A percentile compares a stretch with the other conserved stretches of the same genome.
Conservation (phyloP, 345 rosid species). For the Moringa oleifera region DNA sequence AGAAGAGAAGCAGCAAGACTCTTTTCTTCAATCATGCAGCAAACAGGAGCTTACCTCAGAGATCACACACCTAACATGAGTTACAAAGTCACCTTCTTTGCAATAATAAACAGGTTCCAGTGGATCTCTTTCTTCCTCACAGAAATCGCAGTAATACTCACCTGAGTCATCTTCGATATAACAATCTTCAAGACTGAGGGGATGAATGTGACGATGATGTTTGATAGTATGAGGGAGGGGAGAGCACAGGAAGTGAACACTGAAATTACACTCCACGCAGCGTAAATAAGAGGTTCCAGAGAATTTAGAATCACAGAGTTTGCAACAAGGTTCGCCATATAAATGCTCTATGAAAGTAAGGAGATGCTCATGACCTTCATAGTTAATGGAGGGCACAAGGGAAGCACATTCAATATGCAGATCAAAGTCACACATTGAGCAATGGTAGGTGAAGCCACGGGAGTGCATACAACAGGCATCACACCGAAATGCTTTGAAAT, state of each 20-base stretch:
- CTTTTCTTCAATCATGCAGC: too few relatives aligned
- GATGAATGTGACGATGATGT: neutral
- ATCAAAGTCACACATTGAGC: neutral
- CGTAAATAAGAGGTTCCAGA: neutral
- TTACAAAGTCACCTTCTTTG: too few relatives aligned
- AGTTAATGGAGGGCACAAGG: neutral
- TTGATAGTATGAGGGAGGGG: neutral
- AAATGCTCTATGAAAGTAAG: neutral
- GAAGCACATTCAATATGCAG: neutral
- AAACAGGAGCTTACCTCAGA: too few relatives aligned
- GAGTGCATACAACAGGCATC: neutral
- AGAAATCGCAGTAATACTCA: neutral
- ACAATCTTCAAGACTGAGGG: neutral
- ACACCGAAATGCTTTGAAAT: neutral
- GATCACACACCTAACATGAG: too few relatives aligned
- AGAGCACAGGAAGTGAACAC: neutral
- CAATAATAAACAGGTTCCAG: too few relatives aligned
- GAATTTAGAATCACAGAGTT: too few relatives aligned
- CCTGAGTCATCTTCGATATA: neutral
- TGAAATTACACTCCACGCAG: neutral
- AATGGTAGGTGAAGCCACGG: neutral
- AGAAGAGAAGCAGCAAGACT: too few relatives aligned
- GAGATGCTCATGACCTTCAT: neutral
- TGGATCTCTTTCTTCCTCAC: too few relatives aligned
- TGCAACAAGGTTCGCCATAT: neutral